Base-by-base conservation (phyloP, 2,329 filamentous ascomycete genomes). In the Harringtonia lauricola region DNA sequence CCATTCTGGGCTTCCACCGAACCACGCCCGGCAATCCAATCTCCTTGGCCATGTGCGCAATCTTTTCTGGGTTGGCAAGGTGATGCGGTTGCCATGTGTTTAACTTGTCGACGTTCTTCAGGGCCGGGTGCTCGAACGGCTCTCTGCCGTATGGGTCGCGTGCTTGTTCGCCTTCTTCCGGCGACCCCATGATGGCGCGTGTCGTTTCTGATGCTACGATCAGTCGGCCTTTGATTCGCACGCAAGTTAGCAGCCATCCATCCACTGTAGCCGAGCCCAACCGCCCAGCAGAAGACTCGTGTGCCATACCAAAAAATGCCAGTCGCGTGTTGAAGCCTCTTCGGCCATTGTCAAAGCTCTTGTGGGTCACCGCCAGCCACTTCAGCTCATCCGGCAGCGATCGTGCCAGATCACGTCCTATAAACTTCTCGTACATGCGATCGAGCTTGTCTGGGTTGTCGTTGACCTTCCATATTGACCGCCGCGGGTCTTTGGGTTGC, bases 291-390 rank as follows among this genome's bases (percentile, higher is more conserved):
- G 14, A 36, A 33, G 26, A 33, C 26, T 18, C 31, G 8, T n/a
- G 18, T 21, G 12, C 29, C 65, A 38, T 74, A 94, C 87, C 90
- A 43, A 94, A 68, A 57, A 86, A 88, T n/a, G 88, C 86, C 62
- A 98, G 68, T 49, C 86, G 78, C 57, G 95, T 90, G 61, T 98
- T 98, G 67, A 90, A 95, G 1, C 90, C 90, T 70, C 89, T 81
- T 57, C 87, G 74, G 42, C 89, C 92, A 59, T 96, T 88, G 60
- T 98, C 90, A 58, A 95, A 96, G 64, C 88, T 95, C 76, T 96
- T 96, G 64, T 96, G 92, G 52, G 92, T 98, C 44, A 98, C 78
- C 26, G 89, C 89, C 57, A 96, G 69, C 92, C 92, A 98, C 67
- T 95, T 96, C 49, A 92, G 72, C 66, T 98, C 90, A 15, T 95